Conservation (phyloP, 306 rosid species). For the peach (Prunus persica) region Prunus_persica_NCBIv2 NC_034012.1:6230501-6231000, state of each 20-base stretch:
- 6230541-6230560: neutral
- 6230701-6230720: constrained; percentile 11
- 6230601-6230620: neutral
- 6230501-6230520: neutral
- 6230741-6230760: neutral
- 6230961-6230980: neutral
- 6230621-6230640: neutral
- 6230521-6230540: neutral
- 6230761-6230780: constrained; percentile 78
- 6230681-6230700: constrained; percentile 3
- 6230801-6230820: constrained; percentile 91
- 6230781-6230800: constrained; percentile 93
- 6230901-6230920: constrained; percentile 87
- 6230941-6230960: neutral
- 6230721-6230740: neutral
- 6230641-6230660: neutral
- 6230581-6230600: neutral
- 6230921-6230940: constrained; percentile 18
- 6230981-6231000: neutral
- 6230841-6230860: constrained; percentile 63
- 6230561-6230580: neutral
- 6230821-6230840: constrained; percentile 76
- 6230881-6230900: constrained; percentile 90
- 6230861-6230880: constrained; percentile 89
- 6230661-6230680: neutral